Evolutionary conservation across 768 basidiomycete species (phyloP).

Genomic region (Xerocomellus intermedius): DNA sequence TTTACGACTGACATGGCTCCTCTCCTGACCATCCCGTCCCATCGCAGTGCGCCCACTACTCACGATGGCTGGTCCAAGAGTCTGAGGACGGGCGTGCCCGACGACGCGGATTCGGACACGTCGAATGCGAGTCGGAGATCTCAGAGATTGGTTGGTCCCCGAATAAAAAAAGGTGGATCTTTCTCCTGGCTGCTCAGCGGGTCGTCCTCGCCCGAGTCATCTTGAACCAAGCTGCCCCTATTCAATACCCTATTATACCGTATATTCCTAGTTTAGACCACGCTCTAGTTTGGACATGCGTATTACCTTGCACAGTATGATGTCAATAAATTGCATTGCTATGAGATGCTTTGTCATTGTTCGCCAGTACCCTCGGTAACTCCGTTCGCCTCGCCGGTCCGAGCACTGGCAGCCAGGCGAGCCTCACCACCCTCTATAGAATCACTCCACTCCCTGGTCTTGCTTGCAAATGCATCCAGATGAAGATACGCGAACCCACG

Average conservation of each 20-base stretch:
- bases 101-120: constrained; percentile 22
- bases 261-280: no score
- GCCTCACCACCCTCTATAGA: no score
- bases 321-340: no score
- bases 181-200: constrained; percentile 15
- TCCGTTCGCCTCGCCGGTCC: no score
- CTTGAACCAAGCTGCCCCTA: background rate
- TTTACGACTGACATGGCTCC: background rate
- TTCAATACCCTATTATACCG: no score
- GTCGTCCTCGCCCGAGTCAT: constrained; percentile 4
- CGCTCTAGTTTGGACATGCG: no score
- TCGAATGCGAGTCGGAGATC: constrained; percentile 13
- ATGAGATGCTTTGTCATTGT: no score
- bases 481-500: background rate
- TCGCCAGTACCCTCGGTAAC: no score
- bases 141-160: constrained; percentile 5
- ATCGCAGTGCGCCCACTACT: background rate
- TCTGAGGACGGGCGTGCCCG: background rate
- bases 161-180: background rate
- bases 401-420: no score
- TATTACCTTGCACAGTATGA: no score
- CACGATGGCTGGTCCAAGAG: constrained; percentile 12
- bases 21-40: background rate
- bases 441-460: background rate
- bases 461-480: background rate